phyloP scores from a whole-genome alignment of 768 basidiomycete species.

The Termitomyces titanicus region DNA sequence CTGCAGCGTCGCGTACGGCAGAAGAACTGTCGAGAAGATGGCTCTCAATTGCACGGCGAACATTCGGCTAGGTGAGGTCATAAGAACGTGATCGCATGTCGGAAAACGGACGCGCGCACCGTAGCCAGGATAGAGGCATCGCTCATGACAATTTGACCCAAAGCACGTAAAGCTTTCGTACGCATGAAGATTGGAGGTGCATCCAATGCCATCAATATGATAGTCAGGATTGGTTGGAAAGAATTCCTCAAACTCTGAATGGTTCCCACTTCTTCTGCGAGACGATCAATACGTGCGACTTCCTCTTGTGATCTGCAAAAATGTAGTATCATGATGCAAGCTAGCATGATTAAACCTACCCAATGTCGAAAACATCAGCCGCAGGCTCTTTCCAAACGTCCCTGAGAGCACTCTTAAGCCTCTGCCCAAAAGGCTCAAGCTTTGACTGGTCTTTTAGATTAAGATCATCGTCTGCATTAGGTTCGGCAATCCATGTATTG shows the following conservation, averaged over 20 bases:
- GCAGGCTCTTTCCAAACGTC: slow-evolving; percentile 70
- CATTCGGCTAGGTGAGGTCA: slow-evolving; percentile 51
- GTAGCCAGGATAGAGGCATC: slow-evolving; percentile 80
- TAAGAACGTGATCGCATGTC: not conserved
- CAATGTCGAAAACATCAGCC: slow-evolving; percentile 77
- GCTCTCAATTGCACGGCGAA: slow-evolving; percentile 83
- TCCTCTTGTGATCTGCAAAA: slow-evolving; percentile 66
- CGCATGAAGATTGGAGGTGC: slow-evolving; percentile 88
- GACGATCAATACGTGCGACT: slow-evolving; percentile 57
- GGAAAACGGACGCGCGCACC: slow-evolving; percentile 36
- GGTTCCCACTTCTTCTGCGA: slow-evolving; percentile 74
- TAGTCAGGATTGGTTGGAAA: slow-evolving; percentile 80
- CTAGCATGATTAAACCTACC: slow-evolving; percentile 43
- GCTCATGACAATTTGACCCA: slow-evolving; percentile 86
- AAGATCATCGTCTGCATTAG: slow-evolving; percentile 41
- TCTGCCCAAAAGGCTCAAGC: slow-evolving; percentile 47
- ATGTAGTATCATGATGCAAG: not conserved
- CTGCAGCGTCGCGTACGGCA: slow-evolving; percentile 93
- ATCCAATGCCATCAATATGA: slow-evolving; percentile 76
- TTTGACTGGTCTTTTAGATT: slow-evolving; percentile 38
- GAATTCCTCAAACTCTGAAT: slow-evolving; percentile 74
- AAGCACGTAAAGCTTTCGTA: slow-evolving; percentile 87
- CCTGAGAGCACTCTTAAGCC: slow-evolving; percentile 60
- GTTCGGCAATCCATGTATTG: slow-evolving; percentile 44
- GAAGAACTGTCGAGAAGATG: slow-evolving; percentile 91